phyloP scores from a whole-genome alignment of 2,329 filamentous ascomycete species.

The Pseudogymnoascus sp. region DNA sequence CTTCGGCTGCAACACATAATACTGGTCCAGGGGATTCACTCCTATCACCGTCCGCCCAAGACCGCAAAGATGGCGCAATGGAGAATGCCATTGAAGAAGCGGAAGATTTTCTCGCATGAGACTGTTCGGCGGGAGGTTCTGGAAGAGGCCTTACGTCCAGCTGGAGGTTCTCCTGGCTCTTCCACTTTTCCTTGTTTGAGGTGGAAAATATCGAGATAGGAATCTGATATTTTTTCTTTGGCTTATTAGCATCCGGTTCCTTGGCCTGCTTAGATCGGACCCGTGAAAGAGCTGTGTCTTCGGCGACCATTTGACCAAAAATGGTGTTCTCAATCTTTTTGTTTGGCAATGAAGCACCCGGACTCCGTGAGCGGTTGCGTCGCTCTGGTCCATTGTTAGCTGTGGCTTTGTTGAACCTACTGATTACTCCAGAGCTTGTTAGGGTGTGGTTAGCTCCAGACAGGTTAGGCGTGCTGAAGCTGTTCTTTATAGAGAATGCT shows the following conservation, averaged over 20 bases:
- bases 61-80: background rate
- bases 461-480: slow-evolving; percentile 11
- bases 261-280: background rate
- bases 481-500: slow-evolving; percentile 17
- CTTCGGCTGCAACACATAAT: slow-evolving; percentile 13
- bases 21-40: slow-evolving; percentile 17
- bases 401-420: background rate
- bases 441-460: background rate
- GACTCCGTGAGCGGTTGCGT: background rate
- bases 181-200: slow-evolving; percentile 1
- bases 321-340: slow-evolving; percentile 5
- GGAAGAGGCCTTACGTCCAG: slow-evolving; percentile 16
- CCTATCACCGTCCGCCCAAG: background rate
- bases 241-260: slow-evolving; percentile 8
- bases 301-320: slow-evolving; percentile 3
- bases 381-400: background rate
- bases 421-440: background rate
- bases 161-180: slow-evolving; percentile 9
- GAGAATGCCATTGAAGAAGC: background rate
- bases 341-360: background rate
- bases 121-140: background rate
- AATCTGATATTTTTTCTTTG: slow-evolving; percentile 5
- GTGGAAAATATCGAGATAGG: slow-evolving; percentile 1
- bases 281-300: slow-evolving; percentile 9
- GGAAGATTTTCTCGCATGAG: background rate